Evolutionary conservation across 306 rosid genomes (phyloP), one percentile per base, ranked within the genome.

Genomic region (Vicia villosa): DNA sequence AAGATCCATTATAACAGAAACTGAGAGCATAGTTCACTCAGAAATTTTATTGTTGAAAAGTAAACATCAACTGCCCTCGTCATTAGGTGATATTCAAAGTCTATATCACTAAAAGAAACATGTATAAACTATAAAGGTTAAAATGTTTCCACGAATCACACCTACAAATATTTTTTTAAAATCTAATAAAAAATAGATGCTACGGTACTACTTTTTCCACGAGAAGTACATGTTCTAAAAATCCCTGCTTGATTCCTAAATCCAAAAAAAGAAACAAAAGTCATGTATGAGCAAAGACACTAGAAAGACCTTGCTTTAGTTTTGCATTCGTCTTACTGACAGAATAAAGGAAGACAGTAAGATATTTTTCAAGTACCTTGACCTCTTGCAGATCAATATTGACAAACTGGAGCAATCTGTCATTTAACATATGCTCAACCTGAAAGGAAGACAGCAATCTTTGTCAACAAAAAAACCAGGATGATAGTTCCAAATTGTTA

Each of bases 381-480:
- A 95, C 99, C 76, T 95, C 99, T 62, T 73, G 92, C 86, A 95
- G 76, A 83, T 95, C 99, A n/a, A 89, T 70, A 74, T 86, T 95
- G 75, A 86, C 99, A 82, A 95, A 95, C 63, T 91, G 99, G 64
- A 89, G 86, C 79, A 95, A 85, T 86, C 99, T 91, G 86, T 95
- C 99, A 70, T 95, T 95, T 74, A 95, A 87, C 90, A 95, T 91
- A 78, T 87, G 97, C 82, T 95, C 99, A 82, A 95, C 96, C 99
- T 95, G 91, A 71, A 68, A 38, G 55, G 28, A 67, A 7, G 22
- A 63, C 63, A 64, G 59, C 56, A 78, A 70, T 38, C 66, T 49
- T 70, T 28, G 79, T 87, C 77, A 82, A 77, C 22, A 59, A 51
- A 82, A 50, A 24, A 66, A 15, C 36, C 4, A 6, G 61, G 76